Evolutionary conservation across 805 yeast species (phyloP).

Genomic region (Metschnikowia lachancei): DNA sequence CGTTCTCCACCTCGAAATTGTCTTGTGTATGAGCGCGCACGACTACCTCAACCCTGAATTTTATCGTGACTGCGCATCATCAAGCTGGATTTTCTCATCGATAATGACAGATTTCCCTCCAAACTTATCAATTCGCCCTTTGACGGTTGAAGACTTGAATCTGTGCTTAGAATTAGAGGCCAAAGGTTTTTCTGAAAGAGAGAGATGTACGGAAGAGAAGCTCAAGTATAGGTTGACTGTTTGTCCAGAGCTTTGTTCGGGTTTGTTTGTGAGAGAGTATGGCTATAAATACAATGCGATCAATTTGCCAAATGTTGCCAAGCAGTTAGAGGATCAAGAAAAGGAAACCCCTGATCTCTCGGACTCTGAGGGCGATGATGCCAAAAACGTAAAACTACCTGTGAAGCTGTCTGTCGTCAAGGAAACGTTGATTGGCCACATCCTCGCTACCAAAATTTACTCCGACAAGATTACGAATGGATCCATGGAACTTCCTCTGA

Average conservation of each 20-base stretch:
- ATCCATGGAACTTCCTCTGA: constrained; percentile 59
- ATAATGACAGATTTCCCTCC: constrained; percentile 47
- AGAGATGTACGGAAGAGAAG: constrained; percentile 65
- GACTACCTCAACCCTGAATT: constrained; percentile 5
- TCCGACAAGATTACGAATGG: constrained; percentile 50
- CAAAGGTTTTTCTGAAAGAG: constrained; percentile 65
- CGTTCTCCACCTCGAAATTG: not conserved
- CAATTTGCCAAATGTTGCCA: constrained; percentile 42
- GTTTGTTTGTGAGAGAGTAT: constrained; percentile 77
- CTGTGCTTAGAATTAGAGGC: constrained; percentile 61
- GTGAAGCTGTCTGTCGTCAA: constrained; percentile 48
- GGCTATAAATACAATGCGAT: constrained; percentile 42
- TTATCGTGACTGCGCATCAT: not conserved
- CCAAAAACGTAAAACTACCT: constrained; percentile 41
- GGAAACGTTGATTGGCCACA: constrained; percentile 75
- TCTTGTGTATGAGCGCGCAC: constrained; percentile 8
- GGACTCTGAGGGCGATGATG: constrained; percentile 23
- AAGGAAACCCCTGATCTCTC: constrained; percentile 14
- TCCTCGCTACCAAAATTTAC: constrained; percentile 70
- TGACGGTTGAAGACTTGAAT: constrained; percentile 51
- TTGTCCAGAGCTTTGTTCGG: constrained; percentile 90
- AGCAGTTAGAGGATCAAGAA: constrained; percentile 29
- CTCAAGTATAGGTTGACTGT: constrained; percentile 63
- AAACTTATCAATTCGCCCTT: constrained; percentile 36
- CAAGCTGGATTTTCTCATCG: not conserved